A percentile compares a stretch with the other conserved stretches of the same genome.
phyloP scores from a whole-genome alignment of 139 green algal genomes.

The Closterium sp. region DNA sequence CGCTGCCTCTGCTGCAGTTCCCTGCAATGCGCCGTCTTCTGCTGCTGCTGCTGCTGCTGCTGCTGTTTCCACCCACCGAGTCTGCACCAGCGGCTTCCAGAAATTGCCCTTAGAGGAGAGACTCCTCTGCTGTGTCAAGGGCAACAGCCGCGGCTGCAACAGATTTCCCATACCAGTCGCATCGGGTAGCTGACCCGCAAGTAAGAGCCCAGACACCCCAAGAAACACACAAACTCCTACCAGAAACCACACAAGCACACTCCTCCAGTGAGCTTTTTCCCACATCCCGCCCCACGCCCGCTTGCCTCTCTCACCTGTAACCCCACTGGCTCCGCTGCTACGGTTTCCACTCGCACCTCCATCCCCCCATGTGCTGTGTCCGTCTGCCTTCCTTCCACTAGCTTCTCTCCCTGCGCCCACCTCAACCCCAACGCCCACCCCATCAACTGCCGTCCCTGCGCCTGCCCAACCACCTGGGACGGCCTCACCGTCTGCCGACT shows the following conservation, averaged over 20 bases:
- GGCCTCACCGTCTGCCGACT: too few species aligned
- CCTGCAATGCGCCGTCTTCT: too few species aligned
- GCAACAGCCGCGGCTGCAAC: not conserved
- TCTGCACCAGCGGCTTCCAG: not conserved
- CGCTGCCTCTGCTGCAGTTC: too few species aligned
- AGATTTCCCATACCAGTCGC: not conserved
- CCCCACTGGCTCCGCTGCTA: not conserved
- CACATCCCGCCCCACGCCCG: too few species aligned
- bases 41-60: not conserved
- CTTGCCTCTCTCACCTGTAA: too few species aligned
- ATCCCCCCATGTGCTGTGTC: not conserved
- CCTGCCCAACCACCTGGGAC: too few species aligned
- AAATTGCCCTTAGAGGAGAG: not conserved
- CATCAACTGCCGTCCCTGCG: not conserved
- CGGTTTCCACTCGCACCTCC: not conserved
- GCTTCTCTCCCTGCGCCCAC: not conserved
- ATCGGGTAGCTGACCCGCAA: not conserved
- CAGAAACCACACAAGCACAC: not conserved
- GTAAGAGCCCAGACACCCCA: not conserved
- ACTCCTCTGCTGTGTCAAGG: not conserved
- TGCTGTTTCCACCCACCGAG: not conserved
- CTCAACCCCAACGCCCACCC: not conserved
- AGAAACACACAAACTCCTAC: not conserved
- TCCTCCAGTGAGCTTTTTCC: not conserved
- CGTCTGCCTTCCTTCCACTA: not conserved